Base-by-base conservation (phyloP, 2,329 filamentous ascomycete genomes). In the Byssothecium circinans region DNA sequence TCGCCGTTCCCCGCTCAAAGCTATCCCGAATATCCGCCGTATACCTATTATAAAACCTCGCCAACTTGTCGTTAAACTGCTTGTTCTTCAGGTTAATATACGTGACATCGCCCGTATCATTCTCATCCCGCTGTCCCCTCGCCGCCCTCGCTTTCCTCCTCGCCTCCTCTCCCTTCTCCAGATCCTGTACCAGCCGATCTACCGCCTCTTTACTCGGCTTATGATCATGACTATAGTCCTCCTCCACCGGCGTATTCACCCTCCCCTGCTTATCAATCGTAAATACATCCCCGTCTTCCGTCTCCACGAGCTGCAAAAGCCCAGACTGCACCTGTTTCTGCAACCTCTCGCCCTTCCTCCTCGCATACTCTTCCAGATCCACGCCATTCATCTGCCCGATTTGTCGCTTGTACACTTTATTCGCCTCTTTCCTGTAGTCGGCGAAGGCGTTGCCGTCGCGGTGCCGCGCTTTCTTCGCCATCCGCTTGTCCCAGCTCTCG, bases 51-150 rank as follows among this genome's bases (percentile, higher is more conserved):
- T 99, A 99, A 77, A 97, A 99, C 58, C 94, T 81, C 44, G 87
- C 80, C 72, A 99, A 78, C 77, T 99, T 97, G 77, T 95, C 86
- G 83, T 99, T 99, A 78, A 99, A 99, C 80, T 96, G 91, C 80
- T 97, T 97, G 80, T 99, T 99, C 67, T 99, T 96, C 75, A 96
- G 91, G 75, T 99, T 99, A 82, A 99, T 99, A 74, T 96, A 97
- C 7, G 92, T 97, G 62, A 97, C 88, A 72, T 99, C 94, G 22
- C 84, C 87, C 39, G 91, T 88, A 54, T 95, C 91, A 14, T 32
- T 32, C 49, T 91, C 90, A 53, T 76, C 73, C 68, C 85, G 82
- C 11, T 83, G 82, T 69, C 88, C 84, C 43, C 91, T 81, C 57
- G 95, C 89, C 69, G 83, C 85, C 62, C 91, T 81, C 78, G 95